Evolutionary conservation across 345 rosid genomes (phyloP).

Genomic region (Limnanthes douglasii): DNA sequence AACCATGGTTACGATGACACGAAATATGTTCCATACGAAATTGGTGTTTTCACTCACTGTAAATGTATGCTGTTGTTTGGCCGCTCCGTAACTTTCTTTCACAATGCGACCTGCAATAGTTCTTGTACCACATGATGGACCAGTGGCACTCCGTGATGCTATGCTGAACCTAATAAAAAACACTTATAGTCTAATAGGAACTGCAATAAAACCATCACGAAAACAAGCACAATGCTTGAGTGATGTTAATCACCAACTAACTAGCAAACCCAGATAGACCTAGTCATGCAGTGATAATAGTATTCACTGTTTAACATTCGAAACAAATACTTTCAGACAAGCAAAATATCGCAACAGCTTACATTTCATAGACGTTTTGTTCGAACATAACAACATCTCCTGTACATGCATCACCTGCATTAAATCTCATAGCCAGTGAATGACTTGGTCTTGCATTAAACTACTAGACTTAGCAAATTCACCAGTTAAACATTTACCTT

Average conservation of each 20-base stretch:
- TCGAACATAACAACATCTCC: constrained; percentile 48
- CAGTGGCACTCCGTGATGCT: too few species aligned
- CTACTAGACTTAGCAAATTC: neutral
- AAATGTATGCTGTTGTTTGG: constrained; percentile 66
- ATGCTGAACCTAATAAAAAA: too few species aligned
- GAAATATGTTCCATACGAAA: neutral
- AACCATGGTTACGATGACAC: neutral
- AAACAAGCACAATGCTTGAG: neutral
- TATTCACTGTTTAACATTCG: too few species aligned
- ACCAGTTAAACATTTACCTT: constrained; percentile 15
- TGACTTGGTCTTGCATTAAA: neutral
- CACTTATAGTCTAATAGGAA: too few species aligned
- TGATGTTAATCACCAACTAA: too few species aligned
- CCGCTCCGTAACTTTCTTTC: constrained; percentile 61
- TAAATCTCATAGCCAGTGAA: constrained; percentile 1
- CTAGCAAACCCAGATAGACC: too few species aligned
- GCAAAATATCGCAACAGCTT: too few species aligned
- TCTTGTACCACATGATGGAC: constrained; percentile 34
- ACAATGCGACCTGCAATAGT: constrained; percentile 49
- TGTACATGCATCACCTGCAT: constrained; percentile 51
- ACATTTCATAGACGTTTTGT: constrained; percentile 45
- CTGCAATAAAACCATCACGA: neutral
- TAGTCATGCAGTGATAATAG: too few species aligned
- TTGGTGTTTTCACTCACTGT: constrained; percentile 22
- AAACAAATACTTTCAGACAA: too few species aligned